Conservation (phyloP, 768 basidiomycete species). For the Gautieria morchelliformis region DNA sequence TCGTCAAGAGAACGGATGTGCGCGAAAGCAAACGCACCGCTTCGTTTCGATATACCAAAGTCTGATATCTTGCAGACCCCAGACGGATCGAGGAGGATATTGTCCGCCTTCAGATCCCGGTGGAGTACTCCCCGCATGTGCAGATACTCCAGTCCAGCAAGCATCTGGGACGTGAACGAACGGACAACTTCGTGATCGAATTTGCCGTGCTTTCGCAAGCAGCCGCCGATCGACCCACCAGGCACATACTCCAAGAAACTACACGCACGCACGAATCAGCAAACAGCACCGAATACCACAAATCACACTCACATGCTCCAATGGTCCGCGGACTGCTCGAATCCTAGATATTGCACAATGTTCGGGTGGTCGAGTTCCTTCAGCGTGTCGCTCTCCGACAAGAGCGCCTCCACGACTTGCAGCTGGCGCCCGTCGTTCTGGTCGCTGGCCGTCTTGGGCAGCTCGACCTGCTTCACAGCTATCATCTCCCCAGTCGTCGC, state of each 20-base stretch:
- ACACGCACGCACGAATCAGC: background rate
- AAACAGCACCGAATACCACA: conserved; percentile 1
- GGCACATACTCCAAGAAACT: conserved; percentile 99
- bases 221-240: conserved; percentile 89
- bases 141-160: conserved; percentile 85
- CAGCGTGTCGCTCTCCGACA: conserved; percentile 91
- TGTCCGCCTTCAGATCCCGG: conserved; percentile 95
- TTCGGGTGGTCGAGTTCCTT: conserved; percentile 96
- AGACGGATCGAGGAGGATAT: conserved; percentile 87
- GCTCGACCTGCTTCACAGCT: conserved; percentile 97
- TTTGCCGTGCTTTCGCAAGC: conserved; percentile 84
- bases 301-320: conserved; percentile 73
- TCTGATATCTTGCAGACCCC: conserved; percentile 97
- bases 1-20: background rate
- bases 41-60: conserved; percentile 97
- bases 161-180: conserved; percentile 86
- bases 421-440: conserved; percentile 79
- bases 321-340: conserved; percentile 80
- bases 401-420: conserved; percentile 82
- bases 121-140: conserved; percentile 90
- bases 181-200: conserved; percentile 89
- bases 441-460: conserved; percentile 86
- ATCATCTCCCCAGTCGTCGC: conserved; percentile 98
- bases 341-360: conserved; percentile 95
- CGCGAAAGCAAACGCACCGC: conserved; percentile 18